Evolutionary conservation across 2,329 filamentous ascomycete genomes (phyloP).

Genomic region (Chalaropsis ovoidea): DNA sequence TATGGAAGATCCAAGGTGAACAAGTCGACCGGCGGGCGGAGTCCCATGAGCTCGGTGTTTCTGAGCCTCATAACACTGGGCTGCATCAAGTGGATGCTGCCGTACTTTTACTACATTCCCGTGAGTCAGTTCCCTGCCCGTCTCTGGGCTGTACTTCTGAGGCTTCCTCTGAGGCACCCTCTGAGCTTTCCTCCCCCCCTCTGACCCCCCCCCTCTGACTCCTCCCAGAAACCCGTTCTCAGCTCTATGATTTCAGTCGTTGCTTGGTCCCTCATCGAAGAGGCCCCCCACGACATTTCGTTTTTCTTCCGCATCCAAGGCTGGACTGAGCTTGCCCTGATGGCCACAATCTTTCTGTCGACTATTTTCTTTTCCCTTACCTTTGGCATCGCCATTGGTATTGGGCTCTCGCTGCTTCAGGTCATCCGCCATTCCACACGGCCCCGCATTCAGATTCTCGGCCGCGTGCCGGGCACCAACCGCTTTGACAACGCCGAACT

Average conservation of each 20-base stretch:
- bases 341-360: conserved; percentile 79
- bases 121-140: conserved; percentile 43
- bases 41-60: conserved; percentile 86
- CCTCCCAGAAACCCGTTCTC: conserved; percentile 71
- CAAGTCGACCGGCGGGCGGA: conserved; percentile 79
- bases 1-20: conserved; percentile 96
- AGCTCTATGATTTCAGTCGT: conserved; percentile 93
- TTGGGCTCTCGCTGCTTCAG: conserved; percentile 79
- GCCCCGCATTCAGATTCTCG: conserved; percentile 90
- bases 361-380: conserved; percentile 95
- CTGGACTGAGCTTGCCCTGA: conserved; percentile 75
- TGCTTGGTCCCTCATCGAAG: conserved; percentile 87
- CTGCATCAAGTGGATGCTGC: conserved; percentile 70
- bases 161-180: too few species aligned
- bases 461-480: conserved; percentile 72
- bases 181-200: conserved; percentile 15
- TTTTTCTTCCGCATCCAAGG: conserved; percentile 84
- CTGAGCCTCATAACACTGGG: conserved; percentile 72
- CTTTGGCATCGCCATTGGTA: conserved; percentile 84
- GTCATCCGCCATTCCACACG: conserved; percentile 85
- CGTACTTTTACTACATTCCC: conserved; percentile 92
- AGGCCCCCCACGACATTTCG: conserved; percentile 80
- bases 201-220: neutral
- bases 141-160: neutral
- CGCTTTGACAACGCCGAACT: conserved; percentile 78